A percentile compares a stretch with the other conserved stretches of the same genome.
phyloP scores from a whole-genome alignment of 2,329 filamentous ascomycete species.

The Ophiocordyceps sinensis region DNA sequence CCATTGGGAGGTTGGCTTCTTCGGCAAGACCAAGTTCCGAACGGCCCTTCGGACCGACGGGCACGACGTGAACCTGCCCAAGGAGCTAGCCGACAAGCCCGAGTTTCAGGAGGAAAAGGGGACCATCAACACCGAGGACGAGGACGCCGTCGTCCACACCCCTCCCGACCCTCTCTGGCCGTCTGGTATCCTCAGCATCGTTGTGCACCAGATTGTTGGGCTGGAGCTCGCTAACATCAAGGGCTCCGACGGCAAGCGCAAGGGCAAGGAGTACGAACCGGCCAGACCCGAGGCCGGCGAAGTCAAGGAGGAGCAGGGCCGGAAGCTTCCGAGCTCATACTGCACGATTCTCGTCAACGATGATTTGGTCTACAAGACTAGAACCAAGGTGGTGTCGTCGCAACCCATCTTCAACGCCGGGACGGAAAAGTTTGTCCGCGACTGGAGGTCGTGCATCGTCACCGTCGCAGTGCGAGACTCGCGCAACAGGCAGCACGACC shows the following conservation, averaged over 20 bases:
- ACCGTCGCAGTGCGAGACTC: conserved; percentile 82
- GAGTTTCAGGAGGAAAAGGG: conserved; percentile 80
- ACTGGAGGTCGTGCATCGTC: conserved; percentile 79
- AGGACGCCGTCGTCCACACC: conserved; percentile 77
- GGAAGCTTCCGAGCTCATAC: conserved; percentile 75
- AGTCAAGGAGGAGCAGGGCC: conserved; percentile 69
- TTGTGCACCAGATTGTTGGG: conserved; percentile 91
- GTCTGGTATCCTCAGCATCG: conserved; percentile 70
- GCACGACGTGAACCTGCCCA: conserved; percentile 63
- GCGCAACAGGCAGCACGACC: conserved; percentile 83
- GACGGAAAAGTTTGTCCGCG: conserved; percentile 81
- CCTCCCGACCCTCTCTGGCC: conserved; percentile 96
- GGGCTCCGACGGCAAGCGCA: conserved; percentile 66
- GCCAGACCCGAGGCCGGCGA: conserved; percentile 71
- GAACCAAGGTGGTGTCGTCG: conserved; percentile 82
- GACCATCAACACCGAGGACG: conserved; percentile 50
- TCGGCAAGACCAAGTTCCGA: conserved; percentile 79
- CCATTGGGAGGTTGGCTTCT: conserved; percentile 93
- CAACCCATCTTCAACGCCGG: conserved; percentile 97
- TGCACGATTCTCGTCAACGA: conserved; percentile 88
- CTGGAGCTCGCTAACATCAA: conserved; percentile 85
- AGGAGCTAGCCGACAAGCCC: conserved; percentile 56
- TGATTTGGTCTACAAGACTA: conserved; percentile 81
- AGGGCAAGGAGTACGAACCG: conserved; percentile 77
- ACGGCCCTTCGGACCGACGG: conserved; percentile 76